Conservation (phyloP, 2,329 filamentous ascomycete genomes). For the Stemphylium lycopersici region DNA sequence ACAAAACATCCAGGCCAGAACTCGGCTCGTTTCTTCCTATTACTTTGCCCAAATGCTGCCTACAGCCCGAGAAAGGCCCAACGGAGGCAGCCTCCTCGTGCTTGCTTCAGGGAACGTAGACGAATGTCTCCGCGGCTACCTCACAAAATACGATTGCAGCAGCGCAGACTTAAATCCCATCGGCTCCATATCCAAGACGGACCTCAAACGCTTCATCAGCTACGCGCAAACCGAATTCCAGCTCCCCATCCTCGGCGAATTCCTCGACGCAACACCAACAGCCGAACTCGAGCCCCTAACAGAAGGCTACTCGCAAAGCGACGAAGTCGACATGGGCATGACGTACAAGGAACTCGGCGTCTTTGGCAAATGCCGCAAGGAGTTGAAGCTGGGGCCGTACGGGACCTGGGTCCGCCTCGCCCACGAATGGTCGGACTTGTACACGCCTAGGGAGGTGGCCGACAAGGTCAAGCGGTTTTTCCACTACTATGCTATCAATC, state of each 20-base stretch:
- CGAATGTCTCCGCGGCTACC: slow-evolving; percentile 60
- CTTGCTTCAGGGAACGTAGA: slow-evolving; percentile 70
- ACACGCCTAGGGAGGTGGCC: slow-evolving; percentile 52
- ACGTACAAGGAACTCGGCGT: slow-evolving; percentile 59
- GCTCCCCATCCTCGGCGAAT: slow-evolving; percentile 69
- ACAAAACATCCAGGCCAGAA: slow-evolving; percentile 23
- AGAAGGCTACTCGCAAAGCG: slow-evolving; percentile 56
- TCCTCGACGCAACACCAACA: slow-evolving; percentile 60
- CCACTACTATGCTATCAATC: slow-evolving; percentile 33
- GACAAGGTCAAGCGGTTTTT: slow-evolving; percentile 54
- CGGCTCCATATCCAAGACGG: slow-evolving; percentile 66
- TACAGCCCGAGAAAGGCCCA: slow-evolving; percentile 62
- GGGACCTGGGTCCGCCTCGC: slow-evolving; percentile 61
- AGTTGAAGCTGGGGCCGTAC: slow-evolving; percentile 56
- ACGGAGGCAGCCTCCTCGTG: slow-evolving; percentile 66
- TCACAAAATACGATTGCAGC: slow-evolving; percentile 74
- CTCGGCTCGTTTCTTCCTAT: slow-evolving; percentile 70
- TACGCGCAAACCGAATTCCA: slow-evolving; percentile 61
- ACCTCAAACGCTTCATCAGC: slow-evolving; percentile 74
- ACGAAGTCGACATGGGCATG: slow-evolving; percentile 61
- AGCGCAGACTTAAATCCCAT: slow-evolving; percentile 63
- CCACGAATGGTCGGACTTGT: slow-evolving; percentile 55
- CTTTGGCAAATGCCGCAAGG: slow-evolving; percentile 62
- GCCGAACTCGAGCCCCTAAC: slow-evolving; percentile 68
- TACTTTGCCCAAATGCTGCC: slow-evolving; percentile 69